Evolutionary conservation across 371 early-diverging fungal genomes (phyloP).

Genomic region (Funneliformis caledonium): DNA sequence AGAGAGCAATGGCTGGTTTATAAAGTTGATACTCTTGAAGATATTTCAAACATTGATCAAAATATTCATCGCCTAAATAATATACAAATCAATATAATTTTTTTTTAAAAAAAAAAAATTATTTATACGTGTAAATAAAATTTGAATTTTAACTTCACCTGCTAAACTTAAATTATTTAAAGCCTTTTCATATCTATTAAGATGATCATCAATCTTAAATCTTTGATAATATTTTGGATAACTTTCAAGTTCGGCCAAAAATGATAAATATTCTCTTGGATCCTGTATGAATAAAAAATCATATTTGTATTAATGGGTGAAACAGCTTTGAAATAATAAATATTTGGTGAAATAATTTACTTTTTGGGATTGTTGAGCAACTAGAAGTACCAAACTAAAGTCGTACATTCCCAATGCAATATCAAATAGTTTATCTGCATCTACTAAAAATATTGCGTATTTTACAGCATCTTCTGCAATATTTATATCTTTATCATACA

Average conservation of each 20-base stretch:
- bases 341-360: constrained; percentile 26
- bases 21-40: constrained; percentile 70
- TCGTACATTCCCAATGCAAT: constrained; percentile 96
- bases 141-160: constrained; percentile 60
- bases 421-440: constrained; percentile 85
- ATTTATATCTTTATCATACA: constrained; percentile 51
- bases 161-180: constrained; percentile 70
- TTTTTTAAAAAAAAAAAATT: background rate
- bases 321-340: background rate
- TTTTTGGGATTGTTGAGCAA: constrained; percentile 93
- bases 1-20: constrained; percentile 63
- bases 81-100: constrained; percentile 6
- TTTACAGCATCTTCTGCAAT: constrained; percentile 86
- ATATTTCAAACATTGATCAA: constrained; percentile 70
- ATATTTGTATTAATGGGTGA: background rate
- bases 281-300: constrained; percentile 54
- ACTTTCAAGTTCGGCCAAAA: constrained; percentile 80
- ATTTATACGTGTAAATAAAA: background rate
- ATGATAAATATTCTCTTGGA: constrained; percentile 94
- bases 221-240: constrained; percentile 77
- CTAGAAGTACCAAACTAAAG: constrained; percentile 88
- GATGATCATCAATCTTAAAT: constrained; percentile 87
- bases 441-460: constrained; percentile 90
- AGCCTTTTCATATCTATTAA: constrained; percentile 74
- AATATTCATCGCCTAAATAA: constrained; percentile 56